These are phyloP conservation scores for Alternaria dauci DNA, from an alignment of 2,329 filamentous ascomycete genomes.

Conservation along the genomic window DNA sequence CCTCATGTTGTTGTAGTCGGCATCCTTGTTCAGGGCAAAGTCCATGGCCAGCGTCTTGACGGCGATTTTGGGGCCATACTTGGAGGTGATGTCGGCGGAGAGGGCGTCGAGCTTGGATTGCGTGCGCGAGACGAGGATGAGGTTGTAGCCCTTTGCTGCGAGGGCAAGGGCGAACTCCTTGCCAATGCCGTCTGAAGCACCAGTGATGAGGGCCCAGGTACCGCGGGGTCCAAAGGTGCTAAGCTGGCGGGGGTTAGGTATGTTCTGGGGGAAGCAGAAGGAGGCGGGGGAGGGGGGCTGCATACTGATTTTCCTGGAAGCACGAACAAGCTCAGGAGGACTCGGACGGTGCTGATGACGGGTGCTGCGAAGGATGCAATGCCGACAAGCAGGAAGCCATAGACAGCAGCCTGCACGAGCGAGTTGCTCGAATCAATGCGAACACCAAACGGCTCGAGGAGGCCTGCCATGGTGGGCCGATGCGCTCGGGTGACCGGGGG, in stretches of 20 bases:
- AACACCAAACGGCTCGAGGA: constrained; percentile 40
- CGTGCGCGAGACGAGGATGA: constrained; percentile 95
- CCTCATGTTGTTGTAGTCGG: constrained; percentile 79
- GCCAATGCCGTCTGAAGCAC: constrained; percentile 94
- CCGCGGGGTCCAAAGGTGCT: constrained; percentile 89
- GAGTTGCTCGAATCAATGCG: constrained; percentile 44
- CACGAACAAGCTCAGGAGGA: constrained; percentile 60
- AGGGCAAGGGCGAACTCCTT: constrained; percentile 95
- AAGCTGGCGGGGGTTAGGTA: constrained; percentile 61
- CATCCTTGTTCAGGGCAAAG: constrained; percentile 79
- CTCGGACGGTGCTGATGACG: constrained; percentile 57
- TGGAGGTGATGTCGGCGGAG: constrained; percentile 75
- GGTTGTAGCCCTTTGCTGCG: constrained; percentile 89
- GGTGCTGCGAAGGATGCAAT: constrained; percentile 42
- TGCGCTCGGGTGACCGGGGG: not conserved
- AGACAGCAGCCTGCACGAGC: constrained; percentile 37
- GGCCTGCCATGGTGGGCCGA: constrained; percentile 22
- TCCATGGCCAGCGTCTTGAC: constrained; percentile 90
- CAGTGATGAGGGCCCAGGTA: constrained; percentile 93
- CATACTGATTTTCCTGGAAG: constrained; percentile 59
- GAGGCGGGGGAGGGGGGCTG: not conserved
- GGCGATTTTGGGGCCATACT: constrained; percentile 70
- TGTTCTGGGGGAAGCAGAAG: constrained; percentile 13
- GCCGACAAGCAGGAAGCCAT: constrained; percentile 41
- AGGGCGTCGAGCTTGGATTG: constrained; percentile 85